phyloP scores from a whole-genome alignment of 2,329 filamentous ascomycete species.

The Chlorencoelia australis region DNA sequence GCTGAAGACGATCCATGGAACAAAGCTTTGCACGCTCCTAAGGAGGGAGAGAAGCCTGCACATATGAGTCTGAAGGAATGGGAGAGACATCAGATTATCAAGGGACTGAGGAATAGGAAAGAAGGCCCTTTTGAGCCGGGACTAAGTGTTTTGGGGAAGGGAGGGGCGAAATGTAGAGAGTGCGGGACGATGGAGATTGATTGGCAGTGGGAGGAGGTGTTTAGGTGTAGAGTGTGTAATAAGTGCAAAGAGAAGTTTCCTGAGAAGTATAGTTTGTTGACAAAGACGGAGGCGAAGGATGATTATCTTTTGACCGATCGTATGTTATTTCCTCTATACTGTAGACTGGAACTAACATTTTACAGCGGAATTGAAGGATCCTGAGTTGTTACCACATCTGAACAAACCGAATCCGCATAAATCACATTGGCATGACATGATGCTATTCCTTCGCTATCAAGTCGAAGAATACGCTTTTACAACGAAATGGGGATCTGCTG shows the following conservation, averaged over 20 bases:
- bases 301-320: conserved; percentile 92
- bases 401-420: conserved; percentile 92
- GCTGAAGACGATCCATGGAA: conserved; percentile 86
- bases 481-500: conserved; percentile 82
- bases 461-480: conserved; percentile 88
- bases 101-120: conserved; percentile 61
- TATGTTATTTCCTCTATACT: conserved; percentile 34
- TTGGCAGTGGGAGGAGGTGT: conserved; percentile 86
- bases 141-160: conserved; percentile 61
- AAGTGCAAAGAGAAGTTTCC: conserved; percentile 81
- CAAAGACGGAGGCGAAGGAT: conserved; percentile 91
- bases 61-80: conserved; percentile 88
- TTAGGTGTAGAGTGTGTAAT: conserved; percentile 65
- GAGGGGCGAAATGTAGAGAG: conserved; percentile 68
- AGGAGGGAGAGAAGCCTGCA: conserved; percentile 59
- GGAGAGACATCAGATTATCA: conserved; percentile 72
- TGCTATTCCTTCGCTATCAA: conserved; percentile 87
- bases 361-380: conserved; percentile 78
- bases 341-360: conserved; percentile 2
- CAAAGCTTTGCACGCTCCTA: conserved; percentile 53
- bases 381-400: conserved; percentile 76
- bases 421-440: conserved; percentile 96
- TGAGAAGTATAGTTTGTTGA: conserved; percentile 89
- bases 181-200: conserved; percentile 82
- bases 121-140: conserved; percentile 82